Base-by-base conservation (phyloP, 1,139 yeast species). In the Magnusiomyces sp. region DNA sequence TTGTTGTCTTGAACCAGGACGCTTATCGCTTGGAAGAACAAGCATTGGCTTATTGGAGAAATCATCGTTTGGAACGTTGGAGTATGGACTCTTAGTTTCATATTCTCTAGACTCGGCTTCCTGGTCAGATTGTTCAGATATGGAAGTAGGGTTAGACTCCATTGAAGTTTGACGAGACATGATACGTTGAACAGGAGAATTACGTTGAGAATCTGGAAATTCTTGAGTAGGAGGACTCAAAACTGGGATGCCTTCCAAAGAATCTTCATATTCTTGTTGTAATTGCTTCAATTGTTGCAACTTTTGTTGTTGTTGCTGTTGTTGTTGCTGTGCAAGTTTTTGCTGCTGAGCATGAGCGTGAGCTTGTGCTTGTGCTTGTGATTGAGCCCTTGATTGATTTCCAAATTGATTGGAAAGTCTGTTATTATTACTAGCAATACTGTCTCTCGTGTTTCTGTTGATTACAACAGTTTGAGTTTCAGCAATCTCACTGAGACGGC, bases 91-190 rank as follows among this genome's bases (percentile, higher is more conserved):
- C 19, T 33, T 33, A 14, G 14, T 11, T 13, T 43, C 46, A 11
- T 29, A 17, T 13, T 43, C 46, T 23, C 29, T 23, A 23, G 29
- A 23, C 4, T 23, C 29, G 29, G 4, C 29, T 23, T 23, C 29
- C 7, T n/a, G n/a, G n/a, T 23, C 29, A 23, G 29, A 23, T 19
- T 34, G 29, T 10, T 43, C 34, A 11, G 51, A 49, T 16, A 45
- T 32, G 16, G 47, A 47, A 17, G 67, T 63, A 3, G 40, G 40
- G 46, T 57, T 56, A 16, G 69, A 65, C 53, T 60, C 64, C 9
- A 59, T 56, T 5, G 64, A 62, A 41, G 62, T 62, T 46, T 61
- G 59, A 10, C 67, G 64, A 17, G 68, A 63, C 34, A 55, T 50
- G 16, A 57, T 45, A 1, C 59, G 55, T 20, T 58, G 63, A 14